Percentiles rank a stretch among this genome's conserved stretches.
Conservation (phyloP, 352 stramenopile genomes). For the Pythium dissotocum region DNA sequence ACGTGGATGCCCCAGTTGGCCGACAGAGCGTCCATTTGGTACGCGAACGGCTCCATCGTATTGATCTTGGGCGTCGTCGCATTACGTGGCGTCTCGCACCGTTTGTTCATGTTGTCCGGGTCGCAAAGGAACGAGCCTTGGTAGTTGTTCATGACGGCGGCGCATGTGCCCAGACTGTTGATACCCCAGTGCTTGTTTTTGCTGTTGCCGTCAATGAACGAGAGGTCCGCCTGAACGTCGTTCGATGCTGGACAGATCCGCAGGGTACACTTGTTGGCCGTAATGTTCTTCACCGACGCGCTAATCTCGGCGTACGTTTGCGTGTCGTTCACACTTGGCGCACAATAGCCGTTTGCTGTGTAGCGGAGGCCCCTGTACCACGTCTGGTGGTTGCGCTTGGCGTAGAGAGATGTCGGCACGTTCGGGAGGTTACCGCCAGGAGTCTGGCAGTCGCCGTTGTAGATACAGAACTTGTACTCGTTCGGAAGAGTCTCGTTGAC, state of each 20-base stretch:
- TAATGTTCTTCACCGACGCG: conserved; percentile 31
- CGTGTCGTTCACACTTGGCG: conserved; percentile 7
- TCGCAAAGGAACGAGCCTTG: conserved; percentile 36
- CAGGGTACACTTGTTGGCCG: conserved; percentile 40
- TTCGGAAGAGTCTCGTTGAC: conserved; percentile 64
- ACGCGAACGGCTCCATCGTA: conserved; percentile 64
- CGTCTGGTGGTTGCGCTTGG: conserved; percentile 43
- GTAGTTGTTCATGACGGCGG: conserved; percentile 33
- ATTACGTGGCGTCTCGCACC: conserved; percentile 48
- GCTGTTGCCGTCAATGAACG: conserved; percentile 34
- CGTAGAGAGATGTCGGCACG: conserved; percentile 41
- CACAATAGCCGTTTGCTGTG: conserved; percentile 41
- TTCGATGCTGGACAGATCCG: conserved; percentile 40
- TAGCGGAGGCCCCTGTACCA: conserved; percentile 64
- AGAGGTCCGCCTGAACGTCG: conserved; percentile 45
- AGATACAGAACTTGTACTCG: conserved; percentile 27
- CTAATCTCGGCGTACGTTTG: too few relatives aligned
- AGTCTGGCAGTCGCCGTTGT: conserved; percentile 25
- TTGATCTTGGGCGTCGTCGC: conserved; percentile 48
- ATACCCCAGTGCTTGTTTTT: conserved; percentile 28
- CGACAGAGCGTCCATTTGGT: conserved; percentile 80
- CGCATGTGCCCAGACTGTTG: conserved; percentile 37
- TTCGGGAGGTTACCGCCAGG: conserved; percentile 51
- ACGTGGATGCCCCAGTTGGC: conserved; percentile 70
- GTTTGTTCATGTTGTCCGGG: conserved; percentile 33